phyloP scores from a whole-genome alignment of 768 basidiomycete species.

The Amanita exitialis region DNA sequence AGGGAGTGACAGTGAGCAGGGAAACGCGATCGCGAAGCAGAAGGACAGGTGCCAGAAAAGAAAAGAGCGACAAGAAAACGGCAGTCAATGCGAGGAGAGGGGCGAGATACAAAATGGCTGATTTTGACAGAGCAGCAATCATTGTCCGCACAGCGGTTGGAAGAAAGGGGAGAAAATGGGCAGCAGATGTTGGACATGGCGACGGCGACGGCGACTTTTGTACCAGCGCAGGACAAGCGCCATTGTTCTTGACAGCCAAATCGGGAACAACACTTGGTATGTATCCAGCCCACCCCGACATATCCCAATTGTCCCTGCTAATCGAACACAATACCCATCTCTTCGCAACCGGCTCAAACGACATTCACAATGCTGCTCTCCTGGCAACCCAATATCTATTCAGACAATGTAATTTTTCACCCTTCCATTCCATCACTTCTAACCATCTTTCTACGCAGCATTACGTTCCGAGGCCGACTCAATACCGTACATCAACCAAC shows the following conservation, averaged over 20 bases:
- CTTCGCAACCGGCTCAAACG: constrained; percentile 42
- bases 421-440: constrained; percentile 2
- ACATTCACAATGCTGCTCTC: constrained; percentile 49
- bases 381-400: constrained; percentile 67
- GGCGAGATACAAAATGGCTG: constrained; percentile 55
- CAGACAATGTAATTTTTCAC: constrained; percentile 49
- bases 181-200: background rate
- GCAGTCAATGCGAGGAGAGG: constrained; percentile 59
- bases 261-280: constrained; percentile 1
- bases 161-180: constrained; percentile 2
- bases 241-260: constrained; percentile 4
- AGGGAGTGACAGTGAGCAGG: constrained; percentile 55
- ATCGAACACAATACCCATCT: constrained; percentile 44
- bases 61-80: constrained; percentile 53
- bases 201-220: background rate
- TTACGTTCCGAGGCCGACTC: constrained; percentile 60
- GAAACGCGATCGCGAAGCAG: constrained; percentile 54
- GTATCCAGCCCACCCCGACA: constrained; percentile 18
- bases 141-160: constrained; percentile 25
- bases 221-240: background rate
- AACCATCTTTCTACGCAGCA: constrained; percentile 29
- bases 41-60: constrained; percentile 56
- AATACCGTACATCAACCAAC: constrained; percentile 47
- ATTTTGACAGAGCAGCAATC: constrained; percentile 65
- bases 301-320: constrained; percentile 41